Percentiles rank a stretch among this genome's conserved stretches.
These are phyloP conservation scores for sorghum (Sorghum bicolor) DNA, from an alignment of 176 grass and related monocot species.

Conservation along the genomic window DNA sequence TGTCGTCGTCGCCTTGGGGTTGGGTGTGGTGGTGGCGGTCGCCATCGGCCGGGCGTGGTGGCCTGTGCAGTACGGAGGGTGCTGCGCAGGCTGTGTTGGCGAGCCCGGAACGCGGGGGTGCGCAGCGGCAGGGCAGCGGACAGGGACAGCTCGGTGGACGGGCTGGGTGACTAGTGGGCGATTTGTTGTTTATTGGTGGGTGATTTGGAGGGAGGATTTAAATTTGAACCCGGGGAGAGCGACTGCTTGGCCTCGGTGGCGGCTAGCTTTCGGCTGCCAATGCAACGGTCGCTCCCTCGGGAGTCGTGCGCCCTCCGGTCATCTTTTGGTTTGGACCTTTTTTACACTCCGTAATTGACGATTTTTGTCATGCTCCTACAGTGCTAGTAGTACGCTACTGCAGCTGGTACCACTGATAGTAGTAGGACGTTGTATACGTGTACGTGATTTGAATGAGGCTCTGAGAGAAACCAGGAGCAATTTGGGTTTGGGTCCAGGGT, in stretches of 20 bases:
- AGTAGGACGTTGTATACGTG: no score
- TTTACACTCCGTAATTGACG: no score
- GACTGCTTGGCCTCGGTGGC: neutral
- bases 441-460: no score
- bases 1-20: neutral
- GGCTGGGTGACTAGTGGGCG: neutral
- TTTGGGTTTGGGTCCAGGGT: no score
- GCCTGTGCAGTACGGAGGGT: neutral
- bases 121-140: neutral
- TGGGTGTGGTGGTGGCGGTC: neutral
- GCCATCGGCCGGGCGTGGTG: neutral
- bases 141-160: neutral
- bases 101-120: neutral
- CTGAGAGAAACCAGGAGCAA: no score
- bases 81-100: neutral
- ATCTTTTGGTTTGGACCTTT: conserved; percentile 7
- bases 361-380: neutral
- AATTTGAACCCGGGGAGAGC: conserved; percentile 58
- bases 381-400: no score
- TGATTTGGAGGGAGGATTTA: conserved; percentile 54
- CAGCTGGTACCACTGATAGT: no score
- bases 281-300: conserved; percentile 50
- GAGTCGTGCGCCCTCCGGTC: neutral
- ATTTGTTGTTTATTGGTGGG: neutral
- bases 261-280: neutral